Percentiles rank a stretch among this genome's conserved stretches.
Evolutionary conservation across 1,284 basidiomycete species (phyloP).

Genomic region (Tilletia caries): DNA sequence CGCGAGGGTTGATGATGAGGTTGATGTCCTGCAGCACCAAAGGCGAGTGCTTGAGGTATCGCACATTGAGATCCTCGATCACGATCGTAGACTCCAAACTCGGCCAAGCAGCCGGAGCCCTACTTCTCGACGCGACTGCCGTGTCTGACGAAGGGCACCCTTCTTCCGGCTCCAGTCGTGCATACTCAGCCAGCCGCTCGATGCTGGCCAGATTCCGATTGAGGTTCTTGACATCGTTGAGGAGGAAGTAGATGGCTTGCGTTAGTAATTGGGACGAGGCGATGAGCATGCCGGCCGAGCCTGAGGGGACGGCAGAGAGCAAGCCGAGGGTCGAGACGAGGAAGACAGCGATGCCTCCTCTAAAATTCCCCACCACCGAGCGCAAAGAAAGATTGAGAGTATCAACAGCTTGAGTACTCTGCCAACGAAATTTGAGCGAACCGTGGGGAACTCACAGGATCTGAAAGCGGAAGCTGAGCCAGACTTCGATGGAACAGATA

Average conservation of each 20-base stretch:
- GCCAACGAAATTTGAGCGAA: not conserved
- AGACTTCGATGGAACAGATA: constrained; percentile 48
- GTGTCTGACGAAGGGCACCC: not conserved
- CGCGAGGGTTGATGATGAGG: constrained; percentile 68
- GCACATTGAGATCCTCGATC: constrained; percentile 72
- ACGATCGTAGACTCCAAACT: constrained; percentile 59
- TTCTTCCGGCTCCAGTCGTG: constrained; percentile 80
- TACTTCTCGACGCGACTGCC: constrained; percentile 6
- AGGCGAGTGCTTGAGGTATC: constrained; percentile 79
- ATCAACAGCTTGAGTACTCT: not conserved
- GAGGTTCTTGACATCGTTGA: constrained; percentile 37
- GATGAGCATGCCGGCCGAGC: constrained; percentile 79
- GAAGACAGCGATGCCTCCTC: constrained; percentile 36
- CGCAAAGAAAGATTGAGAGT: not conserved
- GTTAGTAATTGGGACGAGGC: constrained; percentile 57
- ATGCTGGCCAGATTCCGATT: constrained; percentile 64
- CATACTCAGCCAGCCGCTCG: constrained; percentile 82
- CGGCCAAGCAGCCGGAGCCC: constrained; percentile 56
- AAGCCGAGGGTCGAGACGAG: constrained; percentile 64
- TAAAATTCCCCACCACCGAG: not conserved
- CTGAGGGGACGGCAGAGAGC: constrained; percentile 66
- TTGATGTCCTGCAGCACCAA: constrained; percentile 74
- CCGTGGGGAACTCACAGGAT: constrained; percentile 16
- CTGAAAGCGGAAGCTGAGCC: constrained; percentile 37
- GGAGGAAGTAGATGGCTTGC: constrained; percentile 34